Conservation (phyloP, 2,329 filamentous ascomycete species). For the Ceratocystiopsis brevicomis region DNA sequence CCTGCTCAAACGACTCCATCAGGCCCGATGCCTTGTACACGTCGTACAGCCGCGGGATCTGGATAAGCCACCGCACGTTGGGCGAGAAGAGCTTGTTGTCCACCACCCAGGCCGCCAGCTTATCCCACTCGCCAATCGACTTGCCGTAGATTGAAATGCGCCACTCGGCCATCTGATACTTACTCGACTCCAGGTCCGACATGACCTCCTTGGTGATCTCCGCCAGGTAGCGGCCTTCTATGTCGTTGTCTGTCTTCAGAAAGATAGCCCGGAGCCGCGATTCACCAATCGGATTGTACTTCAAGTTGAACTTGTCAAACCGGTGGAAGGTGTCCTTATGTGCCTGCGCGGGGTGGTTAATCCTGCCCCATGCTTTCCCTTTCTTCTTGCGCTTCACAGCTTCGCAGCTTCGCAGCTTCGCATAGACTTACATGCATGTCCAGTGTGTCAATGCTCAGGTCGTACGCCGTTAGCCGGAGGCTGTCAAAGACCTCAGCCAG, state of each 20-base stretch:
- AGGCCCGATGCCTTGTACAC: constrained; percentile 81
- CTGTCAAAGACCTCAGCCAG: constrained; percentile 88
- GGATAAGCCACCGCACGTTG: constrained; percentile 93
- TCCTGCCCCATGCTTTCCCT: neutral
- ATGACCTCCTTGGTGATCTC: constrained; percentile 98
- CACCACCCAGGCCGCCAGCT: constrained; percentile 88
- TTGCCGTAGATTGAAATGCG: constrained; percentile 94
- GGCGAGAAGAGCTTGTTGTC: constrained; percentile 97
- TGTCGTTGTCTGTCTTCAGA: constrained; percentile 94
- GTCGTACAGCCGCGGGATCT: constrained; percentile 84
- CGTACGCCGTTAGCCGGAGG: constrained; percentile 93
- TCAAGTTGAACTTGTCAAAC: constrained; percentile 98
- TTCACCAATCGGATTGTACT: constrained; percentile 95
- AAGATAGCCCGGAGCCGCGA: constrained; percentile 95
- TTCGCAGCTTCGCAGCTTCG: no score
- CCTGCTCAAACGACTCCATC: constrained; percentile 78
- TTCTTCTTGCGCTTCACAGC: neutral
- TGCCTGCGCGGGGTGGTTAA: constrained; percentile 30
- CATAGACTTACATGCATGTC: constrained; percentile 73
- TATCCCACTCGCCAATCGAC: constrained; percentile 89
- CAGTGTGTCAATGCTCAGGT: constrained; percentile 91
- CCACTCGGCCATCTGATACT: constrained; percentile 99
- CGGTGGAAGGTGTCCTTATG: constrained; percentile 97
- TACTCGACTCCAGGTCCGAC: constrained; percentile 89
- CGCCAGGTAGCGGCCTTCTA: constrained; percentile 84